These are phyloP conservation scores for Basipetospora sp. DNA, from an alignment of 2,329 filamentous ascomycete genomes.

Conservation along the genomic window DNA sequence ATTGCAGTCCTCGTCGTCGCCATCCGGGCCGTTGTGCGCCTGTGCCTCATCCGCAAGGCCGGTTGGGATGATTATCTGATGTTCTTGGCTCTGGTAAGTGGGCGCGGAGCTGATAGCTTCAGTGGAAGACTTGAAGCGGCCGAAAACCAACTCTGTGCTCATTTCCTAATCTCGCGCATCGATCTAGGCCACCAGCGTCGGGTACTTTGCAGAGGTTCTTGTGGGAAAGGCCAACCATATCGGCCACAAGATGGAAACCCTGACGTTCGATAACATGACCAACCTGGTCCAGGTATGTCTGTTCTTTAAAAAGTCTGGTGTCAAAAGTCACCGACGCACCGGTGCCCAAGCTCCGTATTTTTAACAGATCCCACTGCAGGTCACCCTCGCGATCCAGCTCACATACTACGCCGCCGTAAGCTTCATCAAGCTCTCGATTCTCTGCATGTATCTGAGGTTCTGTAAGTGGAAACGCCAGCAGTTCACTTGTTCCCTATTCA, in stretches of 20 bases:
- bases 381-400: constrained; percentile 22
- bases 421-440: constrained; percentile 28
- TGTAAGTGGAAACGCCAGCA: constrained; percentile 14
- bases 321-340: too few species aligned
- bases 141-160: too few species aligned
- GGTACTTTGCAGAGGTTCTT: constrained; percentile 11
- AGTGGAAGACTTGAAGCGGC: too few species aligned
- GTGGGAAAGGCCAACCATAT: constrained; percentile 11
- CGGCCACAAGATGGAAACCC: constrained; percentile 9
- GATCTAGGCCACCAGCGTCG: constrained; percentile 1
- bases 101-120: not conserved
- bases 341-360: not conserved
- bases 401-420: constrained; percentile 26
- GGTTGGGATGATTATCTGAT: constrained; percentile 12
- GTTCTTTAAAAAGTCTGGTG: too few species aligned
- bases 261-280: constrained; percentile 11
- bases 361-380: constrained; percentile 10
- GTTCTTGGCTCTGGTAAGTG: constrained; percentile 9
- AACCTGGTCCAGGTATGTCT: constrained; percentile 9
- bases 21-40: constrained; percentile 8
- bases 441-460: constrained; percentile 32
- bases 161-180: too few species aligned
- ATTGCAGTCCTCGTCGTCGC: constrained; percentile 10
- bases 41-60: constrained; percentile 10
- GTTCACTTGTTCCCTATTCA: not conserved